Evolutionary conservation across 768 basidiomycete genomes (phyloP).

Genomic region (Auricularia sp.): DNA sequence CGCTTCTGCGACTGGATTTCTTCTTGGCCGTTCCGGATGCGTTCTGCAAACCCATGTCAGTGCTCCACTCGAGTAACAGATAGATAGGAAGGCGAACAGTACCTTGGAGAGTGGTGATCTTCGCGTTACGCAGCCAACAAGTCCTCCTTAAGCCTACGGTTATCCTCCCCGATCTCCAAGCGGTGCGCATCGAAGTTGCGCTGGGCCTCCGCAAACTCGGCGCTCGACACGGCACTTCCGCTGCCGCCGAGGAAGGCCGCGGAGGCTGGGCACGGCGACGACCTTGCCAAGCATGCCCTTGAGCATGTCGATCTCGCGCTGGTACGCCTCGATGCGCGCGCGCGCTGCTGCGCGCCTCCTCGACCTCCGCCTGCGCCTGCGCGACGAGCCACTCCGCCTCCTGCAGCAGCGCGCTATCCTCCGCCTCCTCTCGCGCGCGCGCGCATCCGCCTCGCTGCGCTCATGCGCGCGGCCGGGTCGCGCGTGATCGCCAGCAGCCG

Average conservation of each 20-base stretch:
- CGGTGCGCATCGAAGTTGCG: slow-evolving; percentile 72
- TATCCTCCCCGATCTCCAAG: slow-evolving; percentile 71
- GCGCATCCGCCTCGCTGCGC: slow-evolving; percentile 67
- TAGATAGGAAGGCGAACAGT: slow-evolving; percentile 15
- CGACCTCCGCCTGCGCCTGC: slow-evolving; percentile 65
- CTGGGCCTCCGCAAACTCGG: slow-evolving; percentile 26
- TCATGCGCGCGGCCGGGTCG: slow-evolving; percentile 76
- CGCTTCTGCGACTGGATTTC: slow-evolving; percentile 6
- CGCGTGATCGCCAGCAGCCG: slow-evolving; percentile 75
- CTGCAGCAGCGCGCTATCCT: slow-evolving; percentile 51
- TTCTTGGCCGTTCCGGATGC: slow-evolving; percentile 13
- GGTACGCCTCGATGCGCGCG: slow-evolving; percentile 65
- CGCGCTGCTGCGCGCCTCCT: slow-evolving; percentile 63
- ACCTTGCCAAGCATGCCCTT: slow-evolving; percentile 54
- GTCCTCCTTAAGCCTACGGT: slow-evolving; percentile 63
- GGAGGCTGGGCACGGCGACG: slow-evolving; percentile 14
- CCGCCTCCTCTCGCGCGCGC: slow-evolving; percentile 55
- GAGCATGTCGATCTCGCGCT: slow-evolving; percentile 82
- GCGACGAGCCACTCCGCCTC: slow-evolving; percentile 86
- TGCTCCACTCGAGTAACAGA: not conserved
- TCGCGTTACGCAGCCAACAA: slow-evolving; percentile 58
- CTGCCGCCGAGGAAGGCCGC: slow-evolving; percentile 9
- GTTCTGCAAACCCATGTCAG: slow-evolving; percentile 15
- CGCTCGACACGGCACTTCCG: slow-evolving; percentile 8
- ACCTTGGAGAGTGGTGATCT: slow-evolving; percentile 71